Evolutionary conservation across 805 yeast species (phyloP).

Genomic region (Candida coleopterorum): DNA sequence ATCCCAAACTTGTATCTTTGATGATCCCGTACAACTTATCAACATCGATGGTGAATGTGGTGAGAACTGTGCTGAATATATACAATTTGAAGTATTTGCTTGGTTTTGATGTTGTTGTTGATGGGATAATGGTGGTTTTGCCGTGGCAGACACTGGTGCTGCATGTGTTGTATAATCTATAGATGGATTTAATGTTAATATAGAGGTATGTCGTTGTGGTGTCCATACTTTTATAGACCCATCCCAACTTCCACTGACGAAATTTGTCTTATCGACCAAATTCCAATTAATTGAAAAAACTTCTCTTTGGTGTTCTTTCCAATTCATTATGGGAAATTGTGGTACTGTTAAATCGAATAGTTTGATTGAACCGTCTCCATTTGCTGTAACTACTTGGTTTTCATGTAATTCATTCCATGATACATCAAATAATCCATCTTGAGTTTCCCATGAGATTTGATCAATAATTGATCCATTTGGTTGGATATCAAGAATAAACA

Average conservation of each 20-base stretch:
- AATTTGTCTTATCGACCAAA: conserved; percentile 57
- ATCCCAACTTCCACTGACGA: conserved; percentile 88
- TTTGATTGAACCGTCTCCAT: conserved; percentile 87
- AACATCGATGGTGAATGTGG: conserved; percentile 77
- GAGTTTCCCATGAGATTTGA: conserved; percentile 72
- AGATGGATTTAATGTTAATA: conserved; percentile 47
- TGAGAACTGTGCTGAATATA: conserved; percentile 76
- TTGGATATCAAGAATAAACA: conserved; percentile 64
- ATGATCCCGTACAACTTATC: conserved; percentile 68
- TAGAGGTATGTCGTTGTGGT: conserved; percentile 51
- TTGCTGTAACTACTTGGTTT: conserved; percentile 74
- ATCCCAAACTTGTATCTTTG: conserved; percentile 80
- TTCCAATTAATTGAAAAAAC: conserved; percentile 75
- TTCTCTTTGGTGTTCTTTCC: conserved; percentile 73
- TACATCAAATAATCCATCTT: conserved; percentile 84
- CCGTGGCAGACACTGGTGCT: conserved; percentile 20
- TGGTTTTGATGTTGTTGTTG: conserved; percentile 32
- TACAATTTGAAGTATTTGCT: conserved; percentile 47
- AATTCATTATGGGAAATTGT: conserved; percentile 68
- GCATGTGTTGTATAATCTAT: conserved; percentile 23
- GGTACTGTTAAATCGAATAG: conserved; percentile 70
- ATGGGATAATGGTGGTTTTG: conserved; percentile 27
- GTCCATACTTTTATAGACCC: conserved; percentile 81
- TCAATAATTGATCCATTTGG: conserved; percentile 57
- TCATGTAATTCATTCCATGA: conserved; percentile 92